Evolutionary conservation across 1,284 basidiomycete genomes (phyloP), one percentile per base, ranked within the genome.

Genomic region (Trichosporon sp.): DNA sequence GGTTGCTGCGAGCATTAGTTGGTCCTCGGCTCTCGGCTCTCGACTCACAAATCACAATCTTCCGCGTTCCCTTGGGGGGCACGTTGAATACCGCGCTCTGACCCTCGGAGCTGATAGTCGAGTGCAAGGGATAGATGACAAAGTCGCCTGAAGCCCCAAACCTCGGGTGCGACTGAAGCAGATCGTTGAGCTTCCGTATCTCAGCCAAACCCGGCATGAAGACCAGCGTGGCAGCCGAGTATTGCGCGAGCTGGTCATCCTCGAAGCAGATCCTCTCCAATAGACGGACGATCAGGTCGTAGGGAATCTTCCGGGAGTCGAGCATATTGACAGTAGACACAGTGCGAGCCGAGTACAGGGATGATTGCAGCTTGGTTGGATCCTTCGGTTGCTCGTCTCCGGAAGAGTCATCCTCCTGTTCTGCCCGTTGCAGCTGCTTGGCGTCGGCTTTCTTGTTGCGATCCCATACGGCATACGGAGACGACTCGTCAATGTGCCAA

Each of bases 181-280:
- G 85, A 76, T 98, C 96, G 77, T 91, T 91, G 73, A 98, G 85
- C 66, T 91, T 90, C 48, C 96, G 90, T 71, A 99, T 99, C 83
- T 98, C 96, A 31, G 88, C 83, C 76, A 96, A 84, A 68, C 96
- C 97, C 6, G 97, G 96, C 89, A 99, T 90, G 84, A 99, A 99
- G 72, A 99, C 87, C 48, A 99, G 86, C 63, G 93, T 89, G 0
- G 96, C 97, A 1, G 89, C 85, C 2, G 94, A 97, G 83, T 90
- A 96, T 0, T 69, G 68, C 1, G 26, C 46, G 5, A 79, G 73
- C 0, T 70, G 63, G 0, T 79, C 74, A 74, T 90, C 89, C 67
- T 90, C 88, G 73, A 93, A 91, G 81, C 95, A 98, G n/a, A 98
- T 87, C 38, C 87, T 87, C 81, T 98, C 94, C 38, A 99, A 86